These are phyloP conservation scores for Penicillium atrosanguineum DNA, from an alignment of 495 filamentous ascomycete genomes.

Conservation along the genomic window DNA sequence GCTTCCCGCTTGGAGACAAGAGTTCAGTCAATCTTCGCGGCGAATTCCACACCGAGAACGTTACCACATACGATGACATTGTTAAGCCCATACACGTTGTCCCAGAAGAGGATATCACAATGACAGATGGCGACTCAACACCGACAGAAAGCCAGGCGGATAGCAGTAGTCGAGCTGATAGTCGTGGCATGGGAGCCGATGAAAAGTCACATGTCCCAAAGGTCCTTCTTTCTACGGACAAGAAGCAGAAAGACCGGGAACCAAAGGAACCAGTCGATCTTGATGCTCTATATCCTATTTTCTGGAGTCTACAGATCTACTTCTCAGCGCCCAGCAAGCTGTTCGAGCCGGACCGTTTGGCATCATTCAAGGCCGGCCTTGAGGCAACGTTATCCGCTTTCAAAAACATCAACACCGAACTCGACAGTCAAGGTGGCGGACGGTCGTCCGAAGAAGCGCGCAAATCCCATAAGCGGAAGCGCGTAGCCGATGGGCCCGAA, in stretches of 20 bases:
- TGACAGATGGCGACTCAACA: slow-evolving; percentile 52
- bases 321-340: slow-evolving; percentile 87
- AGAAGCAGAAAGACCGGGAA: slow-evolving; percentile 43
- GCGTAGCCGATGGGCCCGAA: slow-evolving; percentile 55
- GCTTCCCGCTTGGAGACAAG: slow-evolving; percentile 91
- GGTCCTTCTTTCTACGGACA: slow-evolving; percentile 50
- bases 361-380: slow-evolving; percentile 73
- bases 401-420: slow-evolving; percentile 70
- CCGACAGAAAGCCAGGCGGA: slow-evolving; percentile 21
- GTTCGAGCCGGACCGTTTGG: slow-evolving; percentile 68
- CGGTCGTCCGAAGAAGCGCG: slow-evolving; percentile 59
- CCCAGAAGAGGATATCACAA: slow-evolving; percentile 56
- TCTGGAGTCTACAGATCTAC: slow-evolving; percentile 87
- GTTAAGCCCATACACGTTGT: slow-evolving; percentile 18
- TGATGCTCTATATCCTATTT: slow-evolving; percentile 80
- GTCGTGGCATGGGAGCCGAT: slow-evolving; percentile 21
- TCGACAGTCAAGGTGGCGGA: slow-evolving; percentile 43
- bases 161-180: slow-evolving; percentile 6
- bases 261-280: slow-evolving; percentile 51
- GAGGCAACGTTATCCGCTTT: slow-evolving; percentile 79
- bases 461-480: slow-evolving; percentile 71
- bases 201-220: slow-evolving; percentile 39
- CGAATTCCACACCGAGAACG: slow-evolving; percentile 94
- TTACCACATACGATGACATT: slow-evolving; percentile 76
- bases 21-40: slow-evolving; percentile 96